Conservation (phyloP, 371 early-diverging fungal genomes). For the Mucor lusitanicus region DNA sequence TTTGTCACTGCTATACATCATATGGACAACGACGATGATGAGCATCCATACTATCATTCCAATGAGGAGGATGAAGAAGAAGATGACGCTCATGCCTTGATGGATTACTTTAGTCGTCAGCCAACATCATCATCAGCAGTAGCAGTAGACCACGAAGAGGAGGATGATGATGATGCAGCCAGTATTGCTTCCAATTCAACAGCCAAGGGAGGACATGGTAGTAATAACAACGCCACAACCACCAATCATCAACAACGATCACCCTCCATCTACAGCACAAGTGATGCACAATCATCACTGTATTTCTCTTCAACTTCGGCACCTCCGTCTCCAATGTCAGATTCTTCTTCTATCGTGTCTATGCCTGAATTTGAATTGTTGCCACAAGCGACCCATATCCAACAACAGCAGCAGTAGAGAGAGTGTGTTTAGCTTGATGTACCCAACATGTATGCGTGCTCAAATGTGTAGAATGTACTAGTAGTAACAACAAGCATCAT, state of each 20-base stretch:
- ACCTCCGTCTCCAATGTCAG: constrained; percentile 7
- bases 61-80: constrained; percentile 53
- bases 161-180: constrained; percentile 4
- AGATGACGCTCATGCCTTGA: constrained; percentile 28
- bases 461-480: too few species aligned
- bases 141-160: too few species aligned
- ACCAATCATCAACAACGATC: not conserved
- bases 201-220: constrained; percentile 7
- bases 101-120: not conserved
- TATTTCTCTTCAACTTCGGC: constrained; percentile 16
- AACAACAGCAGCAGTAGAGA: not conserved
- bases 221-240: too few species aligned
- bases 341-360: constrained; percentile 14
- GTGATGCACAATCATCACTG: constrained; percentile 15
- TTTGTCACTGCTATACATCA: constrained; percentile 59
- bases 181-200: constrained; percentile 16
- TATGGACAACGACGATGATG: constrained; percentile 40
- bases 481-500: too few species aligned
- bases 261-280: constrained; percentile 7
- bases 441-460: too few species aligned
- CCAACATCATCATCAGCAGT: too few species aligned
- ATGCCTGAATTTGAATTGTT: constrained; percentile 13
- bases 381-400: not conserved
- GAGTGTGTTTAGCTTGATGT: not conserved
- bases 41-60: constrained; percentile 33